Percentiles rank a stretch among this genome's conserved stretches.
Conservation (phyloP, 805 yeast genomes). For the Grigorovia transvaalensis region DNA sequence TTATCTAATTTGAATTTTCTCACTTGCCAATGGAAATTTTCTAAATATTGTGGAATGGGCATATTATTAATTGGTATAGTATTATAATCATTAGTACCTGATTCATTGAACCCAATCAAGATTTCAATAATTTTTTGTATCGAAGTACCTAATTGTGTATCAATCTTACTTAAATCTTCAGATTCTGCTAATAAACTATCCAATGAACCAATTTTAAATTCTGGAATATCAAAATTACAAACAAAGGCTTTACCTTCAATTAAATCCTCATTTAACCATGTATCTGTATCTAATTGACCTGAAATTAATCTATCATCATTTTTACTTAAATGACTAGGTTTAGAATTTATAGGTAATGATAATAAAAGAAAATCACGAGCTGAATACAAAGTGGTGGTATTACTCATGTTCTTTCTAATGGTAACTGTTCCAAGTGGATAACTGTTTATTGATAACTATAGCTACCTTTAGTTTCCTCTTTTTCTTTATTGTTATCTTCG, state of each 20-base stretch:
- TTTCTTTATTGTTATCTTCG: neutral
- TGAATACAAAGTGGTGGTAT: constrained; percentile 23
- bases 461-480: neutral
- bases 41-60: constrained; percentile 46
- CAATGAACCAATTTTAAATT: constrained; percentile 87
- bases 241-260: constrained; percentile 51
- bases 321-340: constrained; percentile 38
- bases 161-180: constrained; percentile 79
- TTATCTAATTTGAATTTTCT: constrained; percentile 79
- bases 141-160: constrained; percentile 61
- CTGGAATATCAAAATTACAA: constrained; percentile 55
- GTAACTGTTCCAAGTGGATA: neutral
- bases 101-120: constrained; percentile 37
- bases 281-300: constrained; percentile 21
- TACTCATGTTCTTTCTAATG: constrained; percentile 9
- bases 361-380: constrained; percentile 36
- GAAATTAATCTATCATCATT: neutral
- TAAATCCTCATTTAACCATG: constrained; percentile 47
- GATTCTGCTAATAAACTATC: constrained; percentile 85
- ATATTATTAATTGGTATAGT: constrained; percentile 45
- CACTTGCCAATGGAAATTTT: constrained; percentile 77
- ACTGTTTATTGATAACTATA: neutral
- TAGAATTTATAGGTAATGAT: constrained; percentile 44
- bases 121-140: constrained; percentile 71
- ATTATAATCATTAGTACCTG: constrained; percentile 39